These are phyloP conservation scores for Excoecaria cochinchinensis DNA, from an alignment of 345 rosid species.

Conservation along the genomic window DNA sequence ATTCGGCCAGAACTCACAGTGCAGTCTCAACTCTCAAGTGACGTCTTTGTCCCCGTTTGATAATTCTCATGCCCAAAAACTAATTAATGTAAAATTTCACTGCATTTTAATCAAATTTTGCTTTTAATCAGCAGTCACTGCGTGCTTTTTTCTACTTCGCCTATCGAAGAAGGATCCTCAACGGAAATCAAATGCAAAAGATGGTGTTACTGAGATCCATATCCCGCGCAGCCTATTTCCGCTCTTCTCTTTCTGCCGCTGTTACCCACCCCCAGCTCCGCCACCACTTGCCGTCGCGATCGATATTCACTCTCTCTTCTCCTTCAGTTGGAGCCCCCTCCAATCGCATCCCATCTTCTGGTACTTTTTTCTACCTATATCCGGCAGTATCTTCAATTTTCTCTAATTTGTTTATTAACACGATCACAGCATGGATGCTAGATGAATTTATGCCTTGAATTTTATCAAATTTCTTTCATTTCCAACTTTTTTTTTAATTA, in stretches of 20 bases:
- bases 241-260: slow-evolving; percentile 25
- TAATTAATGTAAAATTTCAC: no score
- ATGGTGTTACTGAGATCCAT: slow-evolving; percentile 34
- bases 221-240: slow-evolving; percentile 23
- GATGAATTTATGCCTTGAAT: not conserved
- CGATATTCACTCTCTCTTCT: slow-evolving; percentile 17
- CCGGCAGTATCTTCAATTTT: not conserved
- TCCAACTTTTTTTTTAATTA: not conserved
- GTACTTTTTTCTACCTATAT: slow-evolving; percentile 1
- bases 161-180: not conserved
- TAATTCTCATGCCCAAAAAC: no score
- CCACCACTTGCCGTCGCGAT: slow-evolving; percentile 20
- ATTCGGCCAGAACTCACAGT: no score
- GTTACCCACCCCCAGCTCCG: slow-evolving; percentile 15
- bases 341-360: slow-evolving; percentile 7
- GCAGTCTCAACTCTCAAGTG: no score
- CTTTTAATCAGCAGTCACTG: not conserved
- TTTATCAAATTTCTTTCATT: not conserved
- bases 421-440: not conserved
- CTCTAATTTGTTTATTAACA: not conserved
- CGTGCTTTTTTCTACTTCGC: not conserved
- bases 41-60: no score
- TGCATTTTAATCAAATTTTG: not conserved
- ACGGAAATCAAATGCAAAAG: slow-evolving; percentile 19
- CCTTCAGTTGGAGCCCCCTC: slow-evolving; percentile 16